These are phyloP conservation scores for Helotiales sp. DNA, from an alignment of 2,329 filamentous ascomycete species.

Conservation along the genomic window DNA sequence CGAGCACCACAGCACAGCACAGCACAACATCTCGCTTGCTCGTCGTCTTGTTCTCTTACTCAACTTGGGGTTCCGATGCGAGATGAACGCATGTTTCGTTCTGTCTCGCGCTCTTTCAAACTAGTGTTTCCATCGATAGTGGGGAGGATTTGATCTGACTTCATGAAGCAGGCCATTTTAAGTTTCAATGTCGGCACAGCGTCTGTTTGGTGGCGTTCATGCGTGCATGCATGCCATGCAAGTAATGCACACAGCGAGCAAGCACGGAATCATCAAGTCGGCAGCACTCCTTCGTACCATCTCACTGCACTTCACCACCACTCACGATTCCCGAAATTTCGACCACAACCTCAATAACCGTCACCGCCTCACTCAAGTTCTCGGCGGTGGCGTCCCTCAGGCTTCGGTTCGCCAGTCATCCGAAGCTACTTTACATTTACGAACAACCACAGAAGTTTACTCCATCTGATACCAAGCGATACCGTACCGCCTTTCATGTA, in stretches of 20 bases:
- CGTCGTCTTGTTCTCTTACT: not conserved
- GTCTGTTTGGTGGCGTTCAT: not conserved
- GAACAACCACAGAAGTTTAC: not conserved
- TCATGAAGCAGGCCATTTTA: not conserved
- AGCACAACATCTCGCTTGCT: not conserved
- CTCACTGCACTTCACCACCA: too few species aligned
- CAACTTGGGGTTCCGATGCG: not conserved
- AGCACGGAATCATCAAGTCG: not conserved
- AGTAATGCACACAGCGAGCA: not conserved
- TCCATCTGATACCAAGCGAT: not conserved
- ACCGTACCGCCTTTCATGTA: not conserved
- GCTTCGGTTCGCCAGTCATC: conserved; percentile 24
- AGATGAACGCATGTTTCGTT: not conserved
- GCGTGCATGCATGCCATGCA: too few species aligned
- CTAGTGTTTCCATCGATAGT: not conserved
- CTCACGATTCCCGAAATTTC: too few species aligned
- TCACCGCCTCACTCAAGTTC: not conserved
- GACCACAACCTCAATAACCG: not conserved
- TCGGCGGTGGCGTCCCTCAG: conserved; percentile 19
- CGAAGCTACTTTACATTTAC: too few species aligned
- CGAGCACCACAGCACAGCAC: too few species aligned
- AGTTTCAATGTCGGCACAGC: not conserved
- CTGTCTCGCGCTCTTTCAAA: not conserved
- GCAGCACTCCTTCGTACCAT: not conserved
- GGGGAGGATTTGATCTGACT: not conserved